These are phyloP conservation scores for Venustampulla echinocandica DNA, from an alignment of 495 filamentous ascomycete species.

Conservation along the genomic window DNA sequence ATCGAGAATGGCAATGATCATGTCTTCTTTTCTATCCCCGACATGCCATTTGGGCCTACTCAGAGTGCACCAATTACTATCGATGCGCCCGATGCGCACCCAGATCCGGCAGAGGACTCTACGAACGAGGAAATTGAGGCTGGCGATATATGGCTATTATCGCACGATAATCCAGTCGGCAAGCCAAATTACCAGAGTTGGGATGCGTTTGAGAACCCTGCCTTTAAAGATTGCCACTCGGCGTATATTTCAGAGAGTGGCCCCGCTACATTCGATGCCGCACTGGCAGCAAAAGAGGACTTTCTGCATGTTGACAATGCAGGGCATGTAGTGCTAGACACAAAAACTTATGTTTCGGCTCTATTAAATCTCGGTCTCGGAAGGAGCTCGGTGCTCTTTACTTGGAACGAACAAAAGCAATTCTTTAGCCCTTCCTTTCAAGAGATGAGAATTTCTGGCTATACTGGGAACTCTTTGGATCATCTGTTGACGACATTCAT, in stretches of 20 bases:
- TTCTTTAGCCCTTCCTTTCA: conserved; percentile 49
- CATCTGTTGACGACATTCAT: conserved; percentile 49
- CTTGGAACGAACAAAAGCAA: conserved; percentile 48
- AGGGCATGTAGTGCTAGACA: conserved; percentile 28
- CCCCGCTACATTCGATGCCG: conserved; percentile 62
- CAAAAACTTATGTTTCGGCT: conserved; percentile 48
- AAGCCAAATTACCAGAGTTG: conserved; percentile 53
- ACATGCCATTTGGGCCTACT: conserved; percentile 15
- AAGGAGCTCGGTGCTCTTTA: conserved; percentile 70
- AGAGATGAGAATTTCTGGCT: conserved; percentile 58
- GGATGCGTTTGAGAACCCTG: conserved; percentile 54
- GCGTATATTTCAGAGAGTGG: conserved; percentile 75
- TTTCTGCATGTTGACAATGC: conserved; percentile 24
- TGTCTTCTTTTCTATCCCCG: conserved; percentile 21
- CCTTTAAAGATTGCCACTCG: conserved; percentile 34
- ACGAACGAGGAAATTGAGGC: conserved; percentile 14
- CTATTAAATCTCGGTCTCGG: conserved; percentile 70
- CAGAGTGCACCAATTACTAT: conserved; percentile 11
- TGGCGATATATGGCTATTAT: conserved; percentile 49
- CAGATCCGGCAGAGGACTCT: neutral
- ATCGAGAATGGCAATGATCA: too few species aligned
- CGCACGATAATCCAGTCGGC: conserved; percentile 23
- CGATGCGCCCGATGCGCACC: neutral
- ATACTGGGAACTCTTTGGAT: conserved; percentile 48
- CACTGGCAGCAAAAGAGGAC: conserved; percentile 31